Percentiles rank a stretch among this genome's conserved stretches.
These are phyloP conservation scores for Globisporangium perplexum DNA, from an alignment of 352 stramenopile species.

Conservation along the genomic window DNA sequence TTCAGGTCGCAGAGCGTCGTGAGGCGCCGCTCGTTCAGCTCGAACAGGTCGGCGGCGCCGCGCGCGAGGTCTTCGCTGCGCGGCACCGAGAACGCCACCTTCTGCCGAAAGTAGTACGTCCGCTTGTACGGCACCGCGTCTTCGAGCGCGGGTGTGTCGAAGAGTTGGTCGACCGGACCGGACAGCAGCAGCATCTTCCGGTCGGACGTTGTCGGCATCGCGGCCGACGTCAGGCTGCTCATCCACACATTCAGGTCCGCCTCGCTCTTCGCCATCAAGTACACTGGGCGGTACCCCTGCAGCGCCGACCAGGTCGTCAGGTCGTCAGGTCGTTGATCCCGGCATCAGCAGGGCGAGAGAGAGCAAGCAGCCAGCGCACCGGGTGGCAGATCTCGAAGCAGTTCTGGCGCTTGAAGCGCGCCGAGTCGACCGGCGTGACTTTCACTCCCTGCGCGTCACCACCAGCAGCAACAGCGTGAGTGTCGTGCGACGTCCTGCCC, in stretches of 20 bases:
- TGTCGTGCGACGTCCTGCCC: too few relatives aligned
- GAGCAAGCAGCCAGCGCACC: slow-evolving; percentile 20
- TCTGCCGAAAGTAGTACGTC: slow-evolving; percentile 81
- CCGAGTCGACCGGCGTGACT: slow-evolving; percentile 71
- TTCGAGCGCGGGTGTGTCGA: slow-evolving; percentile 73
- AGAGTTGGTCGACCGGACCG: slow-evolving; percentile 59
- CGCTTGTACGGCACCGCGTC: slow-evolving; percentile 79
- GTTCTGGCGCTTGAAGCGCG: slow-evolving; percentile 81
- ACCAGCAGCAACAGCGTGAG: slow-evolving; percentile 6
- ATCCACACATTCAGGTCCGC: slow-evolving; percentile 81
- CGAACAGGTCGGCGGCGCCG: slow-evolving; percentile 58
- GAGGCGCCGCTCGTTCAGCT: slow-evolving; percentile 78
- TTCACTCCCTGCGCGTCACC: slow-evolving; percentile 35
- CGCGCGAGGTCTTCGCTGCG: slow-evolving; percentile 43
- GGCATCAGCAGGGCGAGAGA: not conserved
- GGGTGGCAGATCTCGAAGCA: slow-evolving; percentile 85
- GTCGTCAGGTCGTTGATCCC: not conserved
- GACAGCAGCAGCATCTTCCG: slow-evolving; percentile 60
- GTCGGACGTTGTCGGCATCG: slow-evolving; percentile 67
- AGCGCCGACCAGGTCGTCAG: slow-evolving; percentile 4
- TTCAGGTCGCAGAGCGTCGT: slow-evolving; percentile 82
- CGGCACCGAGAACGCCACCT: slow-evolving; percentile 76
- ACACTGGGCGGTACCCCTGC: slow-evolving; percentile 74
- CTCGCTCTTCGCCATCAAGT: slow-evolving; percentile 84
- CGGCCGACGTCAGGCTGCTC: slow-evolving; percentile 76